Conservation (phyloP, 768 basidiomycete species). For the Leucosporidium creatinivorum region DNA sequence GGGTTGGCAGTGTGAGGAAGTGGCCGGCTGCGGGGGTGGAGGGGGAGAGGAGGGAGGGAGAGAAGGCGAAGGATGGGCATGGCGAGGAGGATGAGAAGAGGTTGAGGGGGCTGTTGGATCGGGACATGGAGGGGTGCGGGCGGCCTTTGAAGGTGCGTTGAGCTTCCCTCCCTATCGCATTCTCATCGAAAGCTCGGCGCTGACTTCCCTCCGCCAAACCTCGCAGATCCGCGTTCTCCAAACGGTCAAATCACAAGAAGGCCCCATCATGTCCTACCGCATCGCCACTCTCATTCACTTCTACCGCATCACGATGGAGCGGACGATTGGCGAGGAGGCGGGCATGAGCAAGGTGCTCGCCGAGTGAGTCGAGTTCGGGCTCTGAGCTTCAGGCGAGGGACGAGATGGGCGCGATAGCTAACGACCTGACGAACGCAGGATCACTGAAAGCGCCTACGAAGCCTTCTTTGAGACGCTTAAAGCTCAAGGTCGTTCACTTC, state of each 20-base stretch:
- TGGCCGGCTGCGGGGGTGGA: not conserved
- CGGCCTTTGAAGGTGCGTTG: slow-evolving; percentile 71
- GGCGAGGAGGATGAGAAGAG: slow-evolving; percentile 52
- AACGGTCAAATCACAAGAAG: slow-evolving; percentile 87
- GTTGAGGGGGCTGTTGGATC: slow-evolving; percentile 72
- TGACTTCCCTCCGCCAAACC: not conserved
- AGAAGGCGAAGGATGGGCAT: slow-evolving; percentile 51
- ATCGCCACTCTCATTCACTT: slow-evolving; percentile 93
- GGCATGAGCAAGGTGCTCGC: slow-evolving; percentile 64
- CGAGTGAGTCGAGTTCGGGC: slow-evolving; percentile 59
- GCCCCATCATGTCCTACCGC: slow-evolving; percentile 82
- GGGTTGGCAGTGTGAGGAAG: slow-evolving; percentile 51
- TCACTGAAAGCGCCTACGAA: slow-evolving; percentile 69
- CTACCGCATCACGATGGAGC: slow-evolving; percentile 82
- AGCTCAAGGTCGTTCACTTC: slow-evolving; percentile 61
- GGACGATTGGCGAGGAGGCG: slow-evolving; percentile 81
- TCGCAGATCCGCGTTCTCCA: slow-evolving; percentile 77
- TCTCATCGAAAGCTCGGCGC: not conserved
- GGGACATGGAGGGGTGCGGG: slow-evolving; percentile 71
- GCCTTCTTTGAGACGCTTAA: slow-evolving; percentile 85
- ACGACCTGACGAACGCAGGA: slow-evolving; percentile 52
- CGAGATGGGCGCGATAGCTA: too few relatives aligned
- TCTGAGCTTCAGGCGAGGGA: not conserved
- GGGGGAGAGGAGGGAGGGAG: slow-evolving; percentile 45
- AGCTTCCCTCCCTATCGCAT: not conserved